Conservation (phyloP, 352 stramenopile genomes). For the Phytophthora meadii region DNA sequence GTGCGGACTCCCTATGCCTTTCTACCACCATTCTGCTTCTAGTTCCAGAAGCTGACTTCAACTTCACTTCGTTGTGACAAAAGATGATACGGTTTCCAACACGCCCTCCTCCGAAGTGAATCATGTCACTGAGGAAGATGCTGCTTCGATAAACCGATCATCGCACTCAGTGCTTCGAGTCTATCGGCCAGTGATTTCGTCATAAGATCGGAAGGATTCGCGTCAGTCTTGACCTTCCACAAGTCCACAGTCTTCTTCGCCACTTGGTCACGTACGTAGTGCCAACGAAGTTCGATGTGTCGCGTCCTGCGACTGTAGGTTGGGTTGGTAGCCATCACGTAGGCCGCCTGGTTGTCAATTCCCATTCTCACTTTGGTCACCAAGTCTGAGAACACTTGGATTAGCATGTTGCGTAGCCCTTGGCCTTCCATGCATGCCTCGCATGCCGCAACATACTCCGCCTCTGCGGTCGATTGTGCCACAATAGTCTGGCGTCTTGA, state of each 20-base stretch:
- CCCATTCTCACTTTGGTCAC: neutral
- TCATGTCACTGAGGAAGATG: neutral
- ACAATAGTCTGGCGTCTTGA: slow-evolving; percentile 1
- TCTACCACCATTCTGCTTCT: too few species aligned
- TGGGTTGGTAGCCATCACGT: neutral
- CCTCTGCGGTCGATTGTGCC: slow-evolving; percentile 1
- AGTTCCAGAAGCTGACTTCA: too few species aligned
- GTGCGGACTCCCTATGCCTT: too few species aligned
- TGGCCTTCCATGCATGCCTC: slow-evolving; percentile 5
- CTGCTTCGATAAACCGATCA: neutral
- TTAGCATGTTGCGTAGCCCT: neutral
- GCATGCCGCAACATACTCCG: slow-evolving; percentile 4
- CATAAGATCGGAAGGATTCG: slow-evolving; percentile 2
- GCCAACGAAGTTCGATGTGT: slow-evolving; percentile 3
- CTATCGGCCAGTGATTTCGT: neutral
- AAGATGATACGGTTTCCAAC: neutral
- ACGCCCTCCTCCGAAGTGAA: slow-evolving; percentile 6
- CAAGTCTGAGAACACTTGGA: neutral
- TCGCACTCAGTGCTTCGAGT: neutral
- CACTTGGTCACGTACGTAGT: slow-evolving; percentile 1
- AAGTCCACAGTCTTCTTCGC: neutral
- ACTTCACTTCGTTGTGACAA: neutral
- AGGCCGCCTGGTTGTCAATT: slow-evolving; percentile 1
- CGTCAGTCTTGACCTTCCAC: neutral
- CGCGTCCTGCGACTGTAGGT: slow-evolving; percentile 3